phyloP scores from a whole-genome alignment of 148 eudicot genomes.

The Diospyros lotus region DNA sequence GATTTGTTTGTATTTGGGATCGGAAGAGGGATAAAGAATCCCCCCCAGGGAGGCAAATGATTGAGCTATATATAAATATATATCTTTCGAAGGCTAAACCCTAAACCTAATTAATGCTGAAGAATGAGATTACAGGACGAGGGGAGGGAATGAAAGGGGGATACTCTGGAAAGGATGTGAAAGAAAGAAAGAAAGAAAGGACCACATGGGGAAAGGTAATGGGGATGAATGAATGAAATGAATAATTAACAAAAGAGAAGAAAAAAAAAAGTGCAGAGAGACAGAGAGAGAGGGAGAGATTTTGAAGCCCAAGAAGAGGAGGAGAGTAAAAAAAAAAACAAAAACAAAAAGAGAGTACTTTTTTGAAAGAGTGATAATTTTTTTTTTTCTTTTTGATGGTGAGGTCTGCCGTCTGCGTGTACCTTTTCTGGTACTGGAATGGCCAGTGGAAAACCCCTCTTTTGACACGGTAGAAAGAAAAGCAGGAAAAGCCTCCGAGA shows the following conservation, averaged over 20 bases:
- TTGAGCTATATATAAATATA: neutral
- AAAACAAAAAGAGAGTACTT: neutral
- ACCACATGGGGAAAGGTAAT: neutral
- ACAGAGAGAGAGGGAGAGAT: neutral
- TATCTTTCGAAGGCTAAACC: too few species aligned
- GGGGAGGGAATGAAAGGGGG: neutral
- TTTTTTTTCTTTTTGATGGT: too few species aligned
- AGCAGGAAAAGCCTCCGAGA: too few species aligned
- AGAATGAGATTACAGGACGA: too few species aligned
- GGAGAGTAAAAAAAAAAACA: too few species aligned
- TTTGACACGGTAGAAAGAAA: too few species aligned
- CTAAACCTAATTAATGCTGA: too few species aligned
- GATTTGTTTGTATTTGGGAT: constrained; percentile 12
- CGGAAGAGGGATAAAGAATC: neutral
- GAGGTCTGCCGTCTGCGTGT: neutral
- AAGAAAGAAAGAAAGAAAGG: too few species aligned
- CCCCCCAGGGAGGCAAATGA: neutral
- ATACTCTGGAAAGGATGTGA: neutral
- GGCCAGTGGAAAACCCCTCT: neutral
- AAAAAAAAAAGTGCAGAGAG: constrained; percentile 4
- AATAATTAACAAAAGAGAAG: too few species aligned
- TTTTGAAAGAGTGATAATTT: neutral
- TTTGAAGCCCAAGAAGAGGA: constrained; percentile 2
- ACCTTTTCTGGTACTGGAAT: constrained; percentile 9
- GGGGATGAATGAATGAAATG: neutral